Base-by-base conservation (phyloP, 2,329 filamentous ascomycete genomes). In the Penicillium verrucosum region DNA sequence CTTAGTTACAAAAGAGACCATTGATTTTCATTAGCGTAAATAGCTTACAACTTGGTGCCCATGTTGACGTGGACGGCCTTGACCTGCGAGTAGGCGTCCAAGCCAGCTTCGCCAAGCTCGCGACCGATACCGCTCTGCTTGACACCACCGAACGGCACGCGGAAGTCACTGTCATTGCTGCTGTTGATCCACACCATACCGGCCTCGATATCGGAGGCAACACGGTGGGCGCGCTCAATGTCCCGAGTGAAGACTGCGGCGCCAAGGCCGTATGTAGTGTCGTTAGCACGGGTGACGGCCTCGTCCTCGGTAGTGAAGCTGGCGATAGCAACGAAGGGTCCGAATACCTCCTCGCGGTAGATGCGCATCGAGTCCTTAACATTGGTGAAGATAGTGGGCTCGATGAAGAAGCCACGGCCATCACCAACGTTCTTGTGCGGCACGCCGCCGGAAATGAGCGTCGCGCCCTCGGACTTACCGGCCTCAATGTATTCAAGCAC, bases 151-250 rank as follows among this genome's bases (percentile, higher is more conserved):
- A 86, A 86, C 0, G 84, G 84, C 44, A 86, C 77, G 9, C 75
- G 72, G 66, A 75, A 73, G 57, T 77, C 72, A 45, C 70, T 71
- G 62, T 78, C 75, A 55, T 79, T 81, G 71, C 80, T 81, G 63
- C 78, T 82, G 65, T 89, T 89, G 68, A 89, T 82, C 77, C 86
- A 88, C 4, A 89, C 86, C 81, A 88, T 88, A 30, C 87, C 87
- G 12, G 84, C 81, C 70, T 89, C 85, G 44, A 90, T 77, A 45
- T 78, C 76, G 3, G 78, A 74, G 2, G 80, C 76, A 3, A 84
- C 72, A 1, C 81, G 77, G 67, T 84, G 81, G 3, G 85, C 87
- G 62, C 81, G 82, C 65, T 82, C 82, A 64, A 89, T 83, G 67
- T 89, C 82, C 63, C 82, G 77, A 0, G 70, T 73, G 64, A 73